Evolutionary conservation across 23 red algal genomes (phyloP), one percentile per base, ranked within the genome.

Genomic region (Gracilariopsis chorda): DNA sequence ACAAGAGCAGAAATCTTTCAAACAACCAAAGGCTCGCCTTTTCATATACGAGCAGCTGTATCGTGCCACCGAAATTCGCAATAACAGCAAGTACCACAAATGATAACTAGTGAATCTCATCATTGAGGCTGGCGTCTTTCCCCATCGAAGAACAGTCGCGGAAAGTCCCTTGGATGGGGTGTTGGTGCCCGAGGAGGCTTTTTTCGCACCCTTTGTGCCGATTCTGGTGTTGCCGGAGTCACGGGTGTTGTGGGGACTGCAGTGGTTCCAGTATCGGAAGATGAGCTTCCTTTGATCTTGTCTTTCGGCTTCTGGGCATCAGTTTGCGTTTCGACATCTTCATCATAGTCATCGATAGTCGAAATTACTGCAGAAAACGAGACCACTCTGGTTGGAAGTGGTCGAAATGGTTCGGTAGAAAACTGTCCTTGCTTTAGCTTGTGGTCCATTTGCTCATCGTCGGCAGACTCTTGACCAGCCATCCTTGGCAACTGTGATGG

Each of bases 21-120:
- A 34, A 21, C 52, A 78, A 51, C 4, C 19, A 24, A 57, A 89
- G 85, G 52, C 78, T 29, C 91, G 95, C 37, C 80, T 97, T 3
- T 84, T 97, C 23, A 75, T 97, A 20, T 81, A 94, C 49, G 95
- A 97, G 48, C 95, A 97, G 69, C 46, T 97, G 34, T 97, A 97
- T 71, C 88, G 95, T 11, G 83, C 95, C 3, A 90, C 74, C 30
- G 91, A 97, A 76, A 97, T 97, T 68, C 84, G 82, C 48, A 57
- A 68, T 20, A 84, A 91, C 74, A 90, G 90, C 41, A 76, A 86
- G 48, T 97, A 97, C 58, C 90, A 97, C 63, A 94, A 94, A 43
- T 93, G 62, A 90, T 19, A 21, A 21, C 33, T 3, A 21, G n/a
- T 55, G 49, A 55, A 14, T n/a, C 14, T 43, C 3, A 28, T 80